Base-by-base conservation (phyloP, 345 rosid species). In the Boechera retrofracta region DNA sequence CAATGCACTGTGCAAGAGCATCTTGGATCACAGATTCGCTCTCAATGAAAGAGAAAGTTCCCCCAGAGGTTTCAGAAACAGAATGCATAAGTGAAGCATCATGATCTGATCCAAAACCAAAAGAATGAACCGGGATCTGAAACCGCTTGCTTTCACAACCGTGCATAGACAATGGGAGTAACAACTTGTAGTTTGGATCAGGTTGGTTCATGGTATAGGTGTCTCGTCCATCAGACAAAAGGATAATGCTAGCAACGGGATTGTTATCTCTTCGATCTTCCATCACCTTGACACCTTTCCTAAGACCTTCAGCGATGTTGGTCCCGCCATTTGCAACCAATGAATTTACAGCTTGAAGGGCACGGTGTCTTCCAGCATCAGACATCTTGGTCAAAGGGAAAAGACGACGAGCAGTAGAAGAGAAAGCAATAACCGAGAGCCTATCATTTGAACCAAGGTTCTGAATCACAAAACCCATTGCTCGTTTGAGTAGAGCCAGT, bases 391-490 rank as follows among this genome's bases (percentile, higher is more conserved):
- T 79, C 44, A 96, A 88, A 53, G 97, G 89, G 75, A 96, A 91
- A 62, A 96, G 84, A 38, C 98, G 96, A 32, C 93, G 90, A 42
- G 97, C 98, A 33, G 91, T 89, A 44, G 98, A 96, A 51, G 99
- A 96, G 87, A 96, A 96, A 12, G 98, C 94, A 58, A 96, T 91
- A 33, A 96, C 98, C 2, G 99, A 96, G 45, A 96, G 99, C 83
- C 99, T 83, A 65, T 96, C 98, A 9, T 83, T 83, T 54, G 87
- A 86, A 26, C 98, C 91, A 58, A 96, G 97, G 79, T 93, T 96
- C 80, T 93, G 99, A 79, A 96, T 96, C 38, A 96, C 96, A 71
- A 96, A 96, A 5, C 98, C 99, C 99, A 93, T 93, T 6, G 99
- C 99, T 26, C 98, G 88, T 87, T 96, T 96, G 4, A 96, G 86